These are phyloP conservation scores for Euclidium syriacum DNA, from an alignment of 345 rosid genomes.

Conservation along the genomic window DNA sequence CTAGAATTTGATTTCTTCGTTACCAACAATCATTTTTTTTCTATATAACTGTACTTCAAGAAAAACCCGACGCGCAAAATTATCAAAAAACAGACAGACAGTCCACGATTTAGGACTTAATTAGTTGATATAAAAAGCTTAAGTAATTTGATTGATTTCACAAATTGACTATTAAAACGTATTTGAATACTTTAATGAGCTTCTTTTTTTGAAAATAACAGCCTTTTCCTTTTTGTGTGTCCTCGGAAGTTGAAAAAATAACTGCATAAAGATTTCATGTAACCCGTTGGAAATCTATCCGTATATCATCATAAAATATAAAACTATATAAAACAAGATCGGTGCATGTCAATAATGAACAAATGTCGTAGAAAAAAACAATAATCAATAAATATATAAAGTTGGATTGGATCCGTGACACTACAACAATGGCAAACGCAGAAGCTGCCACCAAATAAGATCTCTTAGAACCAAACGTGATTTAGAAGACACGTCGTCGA, in stretches of 20 bases:
- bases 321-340: background rate
- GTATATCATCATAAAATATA: background rate
- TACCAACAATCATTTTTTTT: background rate
- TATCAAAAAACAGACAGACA: background rate
- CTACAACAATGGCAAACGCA: constrained; percentile 1
- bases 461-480: constrained; percentile 8
- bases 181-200: background rate
- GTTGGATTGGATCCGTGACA: constrained; percentile 19
- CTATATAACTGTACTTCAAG: background rate
- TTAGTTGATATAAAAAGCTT: background rate
- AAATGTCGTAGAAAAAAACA: background rate
- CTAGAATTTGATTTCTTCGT: constrained; percentile 6
- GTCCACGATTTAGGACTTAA: constrained; percentile 16
- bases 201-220: background rate
- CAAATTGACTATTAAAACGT: background rate
- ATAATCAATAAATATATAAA: background rate
- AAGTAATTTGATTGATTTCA: background rate
- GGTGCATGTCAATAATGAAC: background rate
- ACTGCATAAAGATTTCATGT: background rate
- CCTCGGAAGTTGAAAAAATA: background rate
- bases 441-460: constrained; percentile 20
- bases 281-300: background rate
- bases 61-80: background rate
- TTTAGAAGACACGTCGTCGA: constrained; percentile 12
- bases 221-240: background rate